Conservation (phyloP, 345 rosid species). For the Acer yangbiense region DNA sequence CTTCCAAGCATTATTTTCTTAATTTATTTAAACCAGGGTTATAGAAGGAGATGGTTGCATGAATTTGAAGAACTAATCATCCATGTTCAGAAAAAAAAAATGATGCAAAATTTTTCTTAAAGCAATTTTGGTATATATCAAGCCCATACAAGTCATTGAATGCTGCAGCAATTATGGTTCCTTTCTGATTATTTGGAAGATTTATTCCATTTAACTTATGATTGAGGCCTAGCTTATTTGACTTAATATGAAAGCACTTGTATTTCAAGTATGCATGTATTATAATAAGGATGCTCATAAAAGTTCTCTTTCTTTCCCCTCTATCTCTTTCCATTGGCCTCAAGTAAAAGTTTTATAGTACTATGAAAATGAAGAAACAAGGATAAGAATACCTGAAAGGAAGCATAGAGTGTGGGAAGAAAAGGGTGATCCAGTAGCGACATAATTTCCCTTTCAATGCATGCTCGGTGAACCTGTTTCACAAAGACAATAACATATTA, state of each 20-base stretch:
- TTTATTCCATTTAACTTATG: neutral
- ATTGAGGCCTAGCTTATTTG: constrained; percentile 6
- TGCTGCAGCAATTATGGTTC: neutral
- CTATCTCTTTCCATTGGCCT: neutral
- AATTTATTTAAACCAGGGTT: neutral
- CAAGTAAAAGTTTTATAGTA: neutral
- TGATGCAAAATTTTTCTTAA: neutral
- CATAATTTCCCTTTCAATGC: constrained; percentile 91
- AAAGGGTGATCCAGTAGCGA: constrained; percentile 93
- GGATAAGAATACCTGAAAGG: constrained; percentile 72
- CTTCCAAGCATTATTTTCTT: no score
- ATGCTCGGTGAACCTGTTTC: constrained; percentile 84
- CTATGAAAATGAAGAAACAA: neutral
- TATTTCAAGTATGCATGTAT: neutral
- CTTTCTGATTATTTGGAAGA: neutral
- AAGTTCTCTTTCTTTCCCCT: neutral
- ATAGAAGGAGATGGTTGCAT: neutral
- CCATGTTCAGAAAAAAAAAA: neutral
- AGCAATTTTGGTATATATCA: neutral
- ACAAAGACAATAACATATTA: neutral
- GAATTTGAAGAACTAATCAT: neutral
- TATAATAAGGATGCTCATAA: neutral
- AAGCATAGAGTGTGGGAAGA: constrained; percentile 84
- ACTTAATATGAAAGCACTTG: neutral
- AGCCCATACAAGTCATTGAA: no score